Base-by-base conservation (phyloP, 768 basidiomycete species). In the Trametes punicea region DNA sequence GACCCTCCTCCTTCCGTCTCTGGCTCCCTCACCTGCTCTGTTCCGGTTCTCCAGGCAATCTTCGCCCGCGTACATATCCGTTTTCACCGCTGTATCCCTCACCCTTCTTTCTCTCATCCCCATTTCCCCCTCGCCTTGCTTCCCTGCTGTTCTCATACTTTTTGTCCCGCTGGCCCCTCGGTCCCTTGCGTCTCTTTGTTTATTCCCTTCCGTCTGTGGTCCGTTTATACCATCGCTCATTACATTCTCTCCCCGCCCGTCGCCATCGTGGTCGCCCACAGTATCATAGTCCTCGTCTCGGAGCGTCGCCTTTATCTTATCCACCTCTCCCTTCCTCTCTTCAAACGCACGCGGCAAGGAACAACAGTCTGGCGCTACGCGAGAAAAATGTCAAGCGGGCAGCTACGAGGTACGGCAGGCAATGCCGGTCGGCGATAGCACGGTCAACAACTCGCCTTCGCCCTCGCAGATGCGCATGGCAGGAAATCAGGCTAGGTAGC, bases 201-300 rank as follows among this genome's bases (percentile, higher is more conserved):
- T 62, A 55, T 57, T 57, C 31, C 49, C 42, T 53, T 44, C 51
- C 39, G 49, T 55, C 50, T 25, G 51, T 47, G 54, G 51, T 62
- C 55, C 59, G 51, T 56, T 59, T 64, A 64, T 64, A 64, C 59
- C 64, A 64, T 62, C 64, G 59, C 64, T 64, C 64, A 54, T 64
- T 64, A 58, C 56, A 48, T 59, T 44, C 47, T 45, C 52, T 21
- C 39, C 23, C 44, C 39, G n/a, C 10, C 36, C 36, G 13, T n/a
- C 21, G 21, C 41, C 20, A 23, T 20, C 41, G 25, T 25, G 8
- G 42, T 26, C 42, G 42, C 25, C 42, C 21, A 44, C n/a, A n/a
- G n/a, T n/a, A n/a, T n/a, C n/a, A n/a, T n/a, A n/a, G n/a, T n/a
- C n/a, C n/a, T n/a, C n/a, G n/a, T n/a, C n/a, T n/a, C n/a, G n/a